Percentiles rank a stretch among this genome's conserved stretches.
Conservation (phyloP, 768 basidiomycete species). For the Suillus occidentalis region DNA sequence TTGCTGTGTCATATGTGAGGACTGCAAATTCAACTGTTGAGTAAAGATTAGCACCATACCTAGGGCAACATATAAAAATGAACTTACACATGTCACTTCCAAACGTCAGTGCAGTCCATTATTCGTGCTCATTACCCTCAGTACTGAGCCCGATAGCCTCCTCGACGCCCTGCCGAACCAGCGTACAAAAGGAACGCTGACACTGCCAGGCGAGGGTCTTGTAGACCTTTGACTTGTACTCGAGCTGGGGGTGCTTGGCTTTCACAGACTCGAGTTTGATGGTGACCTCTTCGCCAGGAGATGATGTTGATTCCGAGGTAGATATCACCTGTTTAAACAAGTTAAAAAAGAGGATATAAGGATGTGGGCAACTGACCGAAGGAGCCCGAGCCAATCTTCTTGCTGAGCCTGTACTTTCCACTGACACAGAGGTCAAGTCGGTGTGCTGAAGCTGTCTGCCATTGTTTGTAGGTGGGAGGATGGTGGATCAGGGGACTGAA, state of each 20-base stretch:
- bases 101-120: slow-evolving; percentile 96
- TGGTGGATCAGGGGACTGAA: slow-evolving; percentile 13
- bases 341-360: slow-evolving; percentile 11
- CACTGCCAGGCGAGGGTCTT: slow-evolving; percentile 99
- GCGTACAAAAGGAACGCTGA: slow-evolving; percentile 97
- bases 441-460: slow-evolving; percentile 70
- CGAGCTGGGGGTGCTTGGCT: slow-evolving; percentile 99
- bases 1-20: slow-evolving; percentile 76
- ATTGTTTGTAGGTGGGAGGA: slow-evolving; percentile 38
- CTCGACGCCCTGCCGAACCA: slow-evolving; percentile 86
- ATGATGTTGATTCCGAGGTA: slow-evolving; percentile 99
- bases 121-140: slow-evolving; percentile 99
- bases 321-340: slow-evolving; percentile 74
- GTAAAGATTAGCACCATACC: slow-evolving; percentile 3
- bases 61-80: neutral
- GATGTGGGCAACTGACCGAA: slow-evolving; percentile 66
- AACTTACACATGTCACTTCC: slow-evolving; percentile 92
- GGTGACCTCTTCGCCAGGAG: slow-evolving; percentile 97
- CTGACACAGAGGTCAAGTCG: slow-evolving; percentile 87
- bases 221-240: slow-evolving; percentile 94
- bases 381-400: slow-evolving; percentile 99
- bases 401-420: slow-evolving; percentile 96
- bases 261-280: slow-evolving; percentile 99
- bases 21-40: slow-evolving; percentile 91
- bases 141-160: slow-evolving; percentile 89